Evolutionary conservation across 345 rosid genomes (phyloP).

Genomic region (Dipteronia sinensis): DNA sequence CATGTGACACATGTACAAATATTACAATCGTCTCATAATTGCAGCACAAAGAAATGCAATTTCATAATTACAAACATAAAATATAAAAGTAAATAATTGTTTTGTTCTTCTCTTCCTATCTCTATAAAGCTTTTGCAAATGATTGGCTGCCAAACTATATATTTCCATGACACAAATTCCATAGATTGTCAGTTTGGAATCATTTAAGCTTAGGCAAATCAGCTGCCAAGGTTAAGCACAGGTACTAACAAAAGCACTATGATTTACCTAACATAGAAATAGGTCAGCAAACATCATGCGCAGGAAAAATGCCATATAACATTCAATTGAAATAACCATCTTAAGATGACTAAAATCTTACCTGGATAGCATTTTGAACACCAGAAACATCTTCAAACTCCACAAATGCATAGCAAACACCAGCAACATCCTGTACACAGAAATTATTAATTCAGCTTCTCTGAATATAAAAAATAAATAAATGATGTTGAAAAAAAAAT

Average conservation of each 20-base stretch:
- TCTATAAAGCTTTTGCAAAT: not conserved
- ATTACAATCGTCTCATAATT: not conserved
- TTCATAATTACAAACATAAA: not conserved
- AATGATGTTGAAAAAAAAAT: not conserved
- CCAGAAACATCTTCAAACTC: constrained; percentile 87
- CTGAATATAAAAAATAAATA: not conserved
- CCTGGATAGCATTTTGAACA: constrained; percentile 94
- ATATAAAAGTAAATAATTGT: not conserved
- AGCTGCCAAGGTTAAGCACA: not conserved
- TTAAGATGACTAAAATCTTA: constrained; percentile 21
- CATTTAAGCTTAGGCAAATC: not conserved
- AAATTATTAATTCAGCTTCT: constrained; percentile 23
- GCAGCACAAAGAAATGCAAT: not conserved
- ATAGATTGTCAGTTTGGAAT: not conserved
- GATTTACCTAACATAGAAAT: not conserved
- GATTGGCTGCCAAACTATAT: not conserved
- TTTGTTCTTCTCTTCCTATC: not conserved
- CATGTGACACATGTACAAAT: not conserved
- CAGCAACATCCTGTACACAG: constrained; percentile 73
- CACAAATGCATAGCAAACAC: constrained; percentile 95
- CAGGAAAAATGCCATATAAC: not conserved
- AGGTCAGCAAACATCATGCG: not conserved
- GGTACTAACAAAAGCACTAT: not conserved
- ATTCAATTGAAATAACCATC: not conserved
- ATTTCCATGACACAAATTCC: not conserved